Base-by-base conservation (phyloP, 2,329 filamentous ascomycete genomes). In the Sporothrix pseudoabietina region DNA sequence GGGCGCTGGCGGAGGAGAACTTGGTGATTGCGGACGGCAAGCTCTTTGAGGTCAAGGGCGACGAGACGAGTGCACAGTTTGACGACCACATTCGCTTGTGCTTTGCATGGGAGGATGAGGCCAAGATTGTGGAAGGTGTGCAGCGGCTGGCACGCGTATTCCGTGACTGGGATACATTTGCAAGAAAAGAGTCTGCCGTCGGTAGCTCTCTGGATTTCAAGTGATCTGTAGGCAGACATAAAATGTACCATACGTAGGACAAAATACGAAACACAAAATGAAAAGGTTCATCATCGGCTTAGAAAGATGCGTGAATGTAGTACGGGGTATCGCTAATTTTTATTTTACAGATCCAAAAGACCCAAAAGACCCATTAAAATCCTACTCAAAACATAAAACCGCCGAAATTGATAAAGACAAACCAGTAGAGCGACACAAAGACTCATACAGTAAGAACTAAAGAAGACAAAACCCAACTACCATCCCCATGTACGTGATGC, bases 401-500 rank as follows among this genome's bases (percentile, higher is more conserved):
- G 61, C 61, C 32, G 47, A 9, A 71, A 59, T 30, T 30, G 35
- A 32, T 16, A 22, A 47, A 26, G 19, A 30, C 22, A 61, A 71
- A 30, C 49, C 26, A 52, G 49, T 65, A 65, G n/a, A 65, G n/a
- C 30, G 39, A 41, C 12, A 71, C 10, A 57, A 19, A 7, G 41
- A 22, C 8, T 30, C n/a, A 4, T 47, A 39, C 26, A 59, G 22
- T 5, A n/a, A 4, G 14, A 49, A 19, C 3, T 3, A 49, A 14
- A 49, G 41, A 54, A 72, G 10, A 72, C 9, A 22, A n/a, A 26
- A 26, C 1, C 52, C 57, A 19, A 49, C 77, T 84, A 98, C 95
- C 95, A 98, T 75, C 94, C 97, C 96, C 96, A 98, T 14, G 95
- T 98, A 78, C 95, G 88, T 77, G 90, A 93, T 16, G 92, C 93